A percentile compares a stretch with the other conserved stretches of the same genome.
phyloP scores from a whole-genome alignment of 129 eudicot species.

The sunflower (Helianthus annuus) region DNA sequence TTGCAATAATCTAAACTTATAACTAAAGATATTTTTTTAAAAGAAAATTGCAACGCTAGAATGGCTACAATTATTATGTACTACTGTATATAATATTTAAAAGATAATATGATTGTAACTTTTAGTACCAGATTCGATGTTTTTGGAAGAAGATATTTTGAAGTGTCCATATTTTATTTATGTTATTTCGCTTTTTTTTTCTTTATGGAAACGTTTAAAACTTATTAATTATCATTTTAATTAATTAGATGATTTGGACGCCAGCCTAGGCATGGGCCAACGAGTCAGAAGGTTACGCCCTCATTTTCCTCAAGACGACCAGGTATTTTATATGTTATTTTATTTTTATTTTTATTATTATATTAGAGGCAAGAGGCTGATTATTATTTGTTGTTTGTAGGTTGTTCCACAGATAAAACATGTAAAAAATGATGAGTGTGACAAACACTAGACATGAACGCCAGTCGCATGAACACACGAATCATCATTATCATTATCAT shows the following conservation, averaged over 20 bases:
- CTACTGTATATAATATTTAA: neutral
- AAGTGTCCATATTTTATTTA: neutral
- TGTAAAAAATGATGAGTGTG: neutral
- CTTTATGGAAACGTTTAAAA: neutral
- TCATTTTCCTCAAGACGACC: constrained; percentile 22
- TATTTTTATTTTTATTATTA: neutral
- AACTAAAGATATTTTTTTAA: too few relatives aligned
- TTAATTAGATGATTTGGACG: constrained; percentile 19
- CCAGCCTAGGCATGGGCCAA: constrained; percentile 3
- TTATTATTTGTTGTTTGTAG: constrained; percentile 8
- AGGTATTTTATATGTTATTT: constrained; percentile 5
- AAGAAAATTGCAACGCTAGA: neutral
- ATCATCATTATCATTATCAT: constrained; percentile 5
- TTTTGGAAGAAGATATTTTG: constrained; percentile 23
- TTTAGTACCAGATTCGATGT: neutral
- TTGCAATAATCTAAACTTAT: neutral
- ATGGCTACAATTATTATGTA: neutral
- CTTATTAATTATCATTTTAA: neutral
- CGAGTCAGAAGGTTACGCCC: constrained; percentile 14
- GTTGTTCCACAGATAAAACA: constrained; percentile 28
- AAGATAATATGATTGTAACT: neutral
- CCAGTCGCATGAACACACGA: neutral
- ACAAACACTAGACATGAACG: constrained; percentile 1
- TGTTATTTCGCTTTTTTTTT: neutral
- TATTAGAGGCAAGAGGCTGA: neutral